These are phyloP conservation scores for Penicillium verhagenii DNA, from an alignment of 495 filamentous ascomycete genomes.

Conservation along the genomic window DNA sequence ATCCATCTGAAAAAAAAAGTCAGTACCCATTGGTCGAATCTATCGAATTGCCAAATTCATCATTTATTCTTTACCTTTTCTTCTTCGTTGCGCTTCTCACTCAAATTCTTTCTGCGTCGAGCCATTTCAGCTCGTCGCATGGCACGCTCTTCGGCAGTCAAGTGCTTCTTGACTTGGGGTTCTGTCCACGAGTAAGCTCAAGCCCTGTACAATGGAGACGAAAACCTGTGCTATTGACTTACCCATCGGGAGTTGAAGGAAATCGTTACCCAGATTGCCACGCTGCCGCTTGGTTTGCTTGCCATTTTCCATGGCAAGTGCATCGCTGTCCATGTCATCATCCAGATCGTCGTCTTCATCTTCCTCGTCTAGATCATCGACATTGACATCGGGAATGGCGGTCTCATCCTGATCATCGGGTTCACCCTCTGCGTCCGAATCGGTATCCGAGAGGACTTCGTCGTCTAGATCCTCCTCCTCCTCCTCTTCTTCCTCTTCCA, in stretches of 20 bases:
- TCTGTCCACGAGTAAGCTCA: constrained; percentile 51
- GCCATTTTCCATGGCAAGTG: constrained; percentile 61
- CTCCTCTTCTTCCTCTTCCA: constrained; percentile 48
- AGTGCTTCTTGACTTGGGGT: constrained; percentile 86
- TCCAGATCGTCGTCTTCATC: constrained; percentile 61
- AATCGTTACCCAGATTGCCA: constrained; percentile 65
- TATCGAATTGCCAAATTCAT: not conserved
- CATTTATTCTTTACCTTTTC: constrained; percentile 71
- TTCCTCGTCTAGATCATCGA: constrained; percentile 43
- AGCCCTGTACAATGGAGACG: not conserved
- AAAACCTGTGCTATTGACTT: constrained; percentile 18
- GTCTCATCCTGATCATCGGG: constrained; percentile 51
- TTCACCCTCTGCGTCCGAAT: constrained; percentile 52
- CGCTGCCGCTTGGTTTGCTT: constrained; percentile 88
- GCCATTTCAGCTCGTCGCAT: constrained; percentile 98
- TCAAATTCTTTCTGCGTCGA: constrained; percentile 89
- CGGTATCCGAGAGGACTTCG: constrained; percentile 49
- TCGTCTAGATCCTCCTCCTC: constrained; percentile 49
- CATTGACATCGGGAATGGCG: constrained; percentile 37
- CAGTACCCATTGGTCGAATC: not conserved
- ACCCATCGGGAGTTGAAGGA: constrained; percentile 86
- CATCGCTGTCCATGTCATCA: constrained; percentile 66
- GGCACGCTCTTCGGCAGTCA: constrained; percentile 91
- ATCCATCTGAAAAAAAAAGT: constrained; percentile 65
- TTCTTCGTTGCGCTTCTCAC: constrained; percentile 96